phyloP scores from a whole-genome alignment of 2,329 filamentous ascomycete species.

The Thermomyces lanuginosus region DNA sequence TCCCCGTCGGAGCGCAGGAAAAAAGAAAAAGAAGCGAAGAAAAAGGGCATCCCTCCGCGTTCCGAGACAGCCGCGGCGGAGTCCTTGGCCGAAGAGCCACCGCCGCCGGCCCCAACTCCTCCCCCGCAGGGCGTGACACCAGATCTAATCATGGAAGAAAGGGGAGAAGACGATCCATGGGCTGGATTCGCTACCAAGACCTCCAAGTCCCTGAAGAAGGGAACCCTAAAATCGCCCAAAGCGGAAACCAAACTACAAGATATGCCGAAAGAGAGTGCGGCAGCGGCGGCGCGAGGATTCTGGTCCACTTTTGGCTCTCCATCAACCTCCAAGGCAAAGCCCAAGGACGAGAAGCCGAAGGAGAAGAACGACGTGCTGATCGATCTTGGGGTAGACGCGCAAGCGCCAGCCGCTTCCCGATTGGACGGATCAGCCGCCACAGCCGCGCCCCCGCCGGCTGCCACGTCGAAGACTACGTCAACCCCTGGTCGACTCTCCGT shows the following conservation, averaged over 20 bases:
- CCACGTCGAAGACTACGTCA: conserved; percentile 27
- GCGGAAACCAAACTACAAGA: conserved; percentile 11
- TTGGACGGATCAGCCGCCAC: conserved; percentile 23
- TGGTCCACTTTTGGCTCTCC: conserved; percentile 29
- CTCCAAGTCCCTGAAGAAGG: conserved; percentile 25
- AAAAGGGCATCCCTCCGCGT: conserved; percentile 6
- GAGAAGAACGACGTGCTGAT: conserved; percentile 19
- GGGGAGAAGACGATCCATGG: conserved; percentile 24
- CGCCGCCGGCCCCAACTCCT: conserved; percentile 33
- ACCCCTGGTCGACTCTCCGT: conserved; percentile 29
- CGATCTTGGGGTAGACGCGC: conserved; percentile 20
- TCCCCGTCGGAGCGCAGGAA: conserved; percentile 6
- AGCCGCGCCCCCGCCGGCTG: conserved; percentile 27
- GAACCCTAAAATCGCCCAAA: conserved; percentile 14
- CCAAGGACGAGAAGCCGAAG: conserved; percentile 30
- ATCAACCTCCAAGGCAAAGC: conserved; percentile 22
- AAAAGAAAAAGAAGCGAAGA: conserved; percentile 6
- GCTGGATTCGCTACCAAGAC: conserved; percentile 21
- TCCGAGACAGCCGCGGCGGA: conserved; percentile 2
- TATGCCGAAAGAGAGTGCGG: conserved; percentile 17
- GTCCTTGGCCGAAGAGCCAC: conserved; percentile 22
- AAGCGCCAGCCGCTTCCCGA: conserved; percentile 19
- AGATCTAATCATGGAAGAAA: conserved; percentile 15
- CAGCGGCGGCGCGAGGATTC: conserved; percentile 19
- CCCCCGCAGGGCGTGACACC: conserved; percentile 29